Conservation (phyloP, 129 eudicot species). For the Helichrysum umbraculigerum region DNA sequence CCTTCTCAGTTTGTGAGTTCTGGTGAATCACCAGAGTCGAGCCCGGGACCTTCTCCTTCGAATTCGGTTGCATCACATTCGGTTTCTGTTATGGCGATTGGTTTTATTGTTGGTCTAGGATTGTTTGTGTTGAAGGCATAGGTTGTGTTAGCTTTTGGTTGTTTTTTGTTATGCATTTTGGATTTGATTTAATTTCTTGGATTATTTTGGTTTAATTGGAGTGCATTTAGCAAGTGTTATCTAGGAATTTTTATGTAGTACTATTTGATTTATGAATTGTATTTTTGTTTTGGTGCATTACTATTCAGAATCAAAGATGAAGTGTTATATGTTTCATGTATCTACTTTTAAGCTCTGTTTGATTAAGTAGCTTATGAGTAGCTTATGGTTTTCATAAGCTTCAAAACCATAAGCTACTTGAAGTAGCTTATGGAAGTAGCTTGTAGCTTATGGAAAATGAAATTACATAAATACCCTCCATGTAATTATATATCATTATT, state of each 20-base stretch:
- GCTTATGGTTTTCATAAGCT: too few relatives aligned
- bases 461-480: too few relatives aligned
- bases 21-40: slow-evolving; percentile 14
- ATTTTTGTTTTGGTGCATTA: background rate
- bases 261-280: slow-evolving; percentile 1
- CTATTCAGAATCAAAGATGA: background rate
- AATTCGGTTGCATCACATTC: background rate
- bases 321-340: too few relatives aligned
- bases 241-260: background rate
- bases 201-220: slow-evolving; percentile 25
- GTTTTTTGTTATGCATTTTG: slow-evolving; percentile 10
- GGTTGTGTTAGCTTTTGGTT: background rate
- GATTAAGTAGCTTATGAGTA: too few relatives aligned
- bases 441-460: too few relatives aligned
- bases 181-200: slow-evolving; percentile 22
- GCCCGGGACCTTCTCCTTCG: slow-evolving; percentile 14
- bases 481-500: too few relatives aligned
- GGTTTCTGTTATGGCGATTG: slow-evolving; percentile 5
- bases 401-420: too few relatives aligned
- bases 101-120: slow-evolving; percentile 26
- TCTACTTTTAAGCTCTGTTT: too few relatives aligned
- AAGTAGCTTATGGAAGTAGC: too few relatives aligned
- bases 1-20: slow-evolving; percentile 35
- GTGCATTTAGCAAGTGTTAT: background rate
- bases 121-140: slow-evolving; percentile 17